These are phyloP conservation scores for Mycena metata DNA, from an alignment of 768 basidiomycete genomes.

Conservation along the genomic window DNA sequence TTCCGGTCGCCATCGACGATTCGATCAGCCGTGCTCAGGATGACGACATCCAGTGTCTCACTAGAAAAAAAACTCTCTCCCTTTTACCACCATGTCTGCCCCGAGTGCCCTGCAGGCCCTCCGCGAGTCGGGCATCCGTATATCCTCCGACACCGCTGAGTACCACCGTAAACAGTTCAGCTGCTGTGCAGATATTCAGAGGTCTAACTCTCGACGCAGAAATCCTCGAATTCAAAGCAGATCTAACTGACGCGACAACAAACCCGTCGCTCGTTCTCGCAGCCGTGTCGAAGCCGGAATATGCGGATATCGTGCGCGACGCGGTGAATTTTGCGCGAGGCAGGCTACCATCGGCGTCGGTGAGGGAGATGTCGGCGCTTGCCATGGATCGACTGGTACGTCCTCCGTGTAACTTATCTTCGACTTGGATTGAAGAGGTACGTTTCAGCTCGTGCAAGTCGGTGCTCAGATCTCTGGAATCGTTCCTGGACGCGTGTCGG, in stretches of 20 bases:
- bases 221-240: slow-evolving; percentile 44
- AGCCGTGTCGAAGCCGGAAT: slow-evolving; percentile 51
- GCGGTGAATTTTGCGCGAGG: slow-evolving; percentile 45
- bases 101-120: slow-evolving; percentile 47
- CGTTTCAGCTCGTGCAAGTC: slow-evolving; percentile 48
- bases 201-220: slow-evolving; percentile 35
- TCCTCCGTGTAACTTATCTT: background rate
- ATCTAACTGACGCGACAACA: slow-evolving; percentile 52
- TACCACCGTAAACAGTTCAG: slow-evolving; percentile 44
- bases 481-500: slow-evolving; percentile 52
- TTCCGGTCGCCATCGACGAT: background rate
- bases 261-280: slow-evolving; percentile 52
- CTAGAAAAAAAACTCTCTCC: background rate
- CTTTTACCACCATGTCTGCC: slow-evolving; percentile 25
- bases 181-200: background rate
- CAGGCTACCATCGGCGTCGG: slow-evolving; percentile 27
- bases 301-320: slow-evolving; percentile 47
- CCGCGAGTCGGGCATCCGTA: slow-evolving; percentile 45
- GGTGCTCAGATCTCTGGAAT: slow-evolving; percentile 49
- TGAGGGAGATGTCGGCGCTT: slow-evolving; percentile 42
- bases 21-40: slow-evolving; percentile 11
- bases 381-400: slow-evolving; percentile 50
- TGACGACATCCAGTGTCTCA: slow-evolving; percentile 26
- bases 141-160: slow-evolving; percentile 54
- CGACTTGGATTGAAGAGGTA: background rate